These are phyloP conservation scores for Aureobasidium sp. DNA, from an alignment of 2,329 filamentous ascomycete species.

Conservation along the genomic window DNA sequence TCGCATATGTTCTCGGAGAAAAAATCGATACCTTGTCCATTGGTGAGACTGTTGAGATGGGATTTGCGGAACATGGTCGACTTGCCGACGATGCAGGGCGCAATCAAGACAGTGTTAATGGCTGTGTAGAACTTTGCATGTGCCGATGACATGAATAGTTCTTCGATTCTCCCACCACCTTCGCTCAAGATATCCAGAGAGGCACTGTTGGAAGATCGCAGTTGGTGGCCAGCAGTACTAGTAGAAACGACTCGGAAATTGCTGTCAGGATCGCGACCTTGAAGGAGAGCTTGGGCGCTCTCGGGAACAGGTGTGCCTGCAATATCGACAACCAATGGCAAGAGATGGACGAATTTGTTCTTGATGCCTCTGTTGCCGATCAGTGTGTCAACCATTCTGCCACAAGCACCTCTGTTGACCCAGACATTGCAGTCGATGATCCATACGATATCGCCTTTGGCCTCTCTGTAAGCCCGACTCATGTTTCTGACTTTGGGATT, in stretches of 20 bases:
- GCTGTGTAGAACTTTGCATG: conserved; percentile 98
- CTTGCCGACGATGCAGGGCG: conserved; percentile 92
- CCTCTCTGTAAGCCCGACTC: conserved; percentile 85
- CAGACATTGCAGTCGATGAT: conserved; percentile 95
- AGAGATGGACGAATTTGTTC: conserved; percentile 89
- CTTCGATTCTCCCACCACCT: conserved; percentile 79
- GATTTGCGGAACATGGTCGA: conserved; percentile 97
- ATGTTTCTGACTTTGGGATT: conserved; percentile 99
- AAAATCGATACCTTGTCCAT: conserved; percentile 69
- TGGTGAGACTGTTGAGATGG: conserved; percentile 70
- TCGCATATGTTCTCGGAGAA: conserved; percentile 97
- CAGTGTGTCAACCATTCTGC: conserved; percentile 82
- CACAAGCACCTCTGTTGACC: conserved; percentile 70
- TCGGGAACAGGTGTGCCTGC: conserved; percentile 23
- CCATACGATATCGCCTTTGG: conserved; percentile 84
- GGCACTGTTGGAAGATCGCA: neutral
- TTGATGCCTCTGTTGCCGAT: conserved; percentile 55
- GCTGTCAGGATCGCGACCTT: neutral
- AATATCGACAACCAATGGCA: conserved; percentile 81
- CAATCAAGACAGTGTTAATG: conserved; percentile 86
- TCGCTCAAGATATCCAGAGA: conserved; percentile 19
- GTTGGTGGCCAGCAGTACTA: conserved; percentile 21
- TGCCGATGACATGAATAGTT: conserved; percentile 86
- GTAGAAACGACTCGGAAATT: conserved; percentile 19
- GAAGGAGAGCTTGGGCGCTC: conserved; percentile 22